Conservation (phyloP, 768 basidiomycete genomes). For the Pleurotus djamor region DNA sequence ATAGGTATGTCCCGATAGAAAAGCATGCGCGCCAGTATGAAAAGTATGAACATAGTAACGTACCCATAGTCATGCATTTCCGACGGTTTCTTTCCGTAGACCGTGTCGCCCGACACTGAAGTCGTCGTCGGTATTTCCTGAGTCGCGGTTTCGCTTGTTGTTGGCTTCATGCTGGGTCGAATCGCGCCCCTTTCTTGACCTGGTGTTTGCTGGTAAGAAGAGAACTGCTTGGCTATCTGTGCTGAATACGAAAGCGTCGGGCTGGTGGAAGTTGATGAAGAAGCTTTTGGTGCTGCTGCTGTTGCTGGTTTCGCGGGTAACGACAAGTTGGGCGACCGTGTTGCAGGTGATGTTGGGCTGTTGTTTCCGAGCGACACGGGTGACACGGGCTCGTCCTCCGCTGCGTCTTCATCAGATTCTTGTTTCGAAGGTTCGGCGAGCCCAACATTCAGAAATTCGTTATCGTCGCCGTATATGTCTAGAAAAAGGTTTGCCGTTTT, state of each 20-base stretch:
- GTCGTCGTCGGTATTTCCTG: conserved; percentile 28
- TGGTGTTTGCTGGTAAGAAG: conserved; percentile 61
- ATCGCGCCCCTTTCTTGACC: conserved; percentile 55
- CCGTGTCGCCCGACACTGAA: conserved; percentile 26
- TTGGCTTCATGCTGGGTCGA: conserved; percentile 20
- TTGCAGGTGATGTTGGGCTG: conserved; percentile 7
- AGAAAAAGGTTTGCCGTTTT: neutral
- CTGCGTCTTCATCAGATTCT: conserved; percentile 21
- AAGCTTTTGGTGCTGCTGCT: conserved; percentile 23
- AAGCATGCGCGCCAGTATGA: conserved; percentile 7
- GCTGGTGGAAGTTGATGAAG: conserved; percentile 17
- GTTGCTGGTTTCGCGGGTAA: conserved; percentile 20
- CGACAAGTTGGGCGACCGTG: conserved; percentile 11
- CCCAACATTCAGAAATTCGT: conserved; percentile 31
- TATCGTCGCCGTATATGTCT: conserved; percentile 58
- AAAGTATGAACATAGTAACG: conserved; percentile 28
- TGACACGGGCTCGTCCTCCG: conserved; percentile 16
- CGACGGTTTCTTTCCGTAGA: conserved; percentile 59
- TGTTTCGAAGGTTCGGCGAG: conserved; percentile 22
- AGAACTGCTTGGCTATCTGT: conserved; percentile 66
- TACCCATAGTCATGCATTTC: conserved; percentile 87
- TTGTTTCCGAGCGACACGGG: conserved; percentile 2
- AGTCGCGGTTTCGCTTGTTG: conserved; percentile 20
- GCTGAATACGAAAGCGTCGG: conserved; percentile 53
- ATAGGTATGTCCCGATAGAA: conserved; percentile 14